Evolutionary conservation across 805 yeast genomes (phyloP).

Genomic region (Wickerhamomyces rabaulensis): DNA sequence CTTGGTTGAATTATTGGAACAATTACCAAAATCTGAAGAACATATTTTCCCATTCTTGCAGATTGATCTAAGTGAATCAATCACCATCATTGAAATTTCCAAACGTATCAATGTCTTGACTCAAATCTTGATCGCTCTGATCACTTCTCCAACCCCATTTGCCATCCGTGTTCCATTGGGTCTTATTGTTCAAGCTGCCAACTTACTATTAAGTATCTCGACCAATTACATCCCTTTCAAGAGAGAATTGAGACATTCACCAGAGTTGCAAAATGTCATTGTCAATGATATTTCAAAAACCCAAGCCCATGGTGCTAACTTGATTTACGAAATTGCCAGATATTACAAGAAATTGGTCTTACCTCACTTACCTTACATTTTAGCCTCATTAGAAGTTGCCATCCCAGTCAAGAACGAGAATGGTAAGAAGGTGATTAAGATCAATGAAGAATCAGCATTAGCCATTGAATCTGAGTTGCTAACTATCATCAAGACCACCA

Average conservation of each 20-base stretch:
- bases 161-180: slow-evolving; percentile 64
- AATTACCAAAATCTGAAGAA: slow-evolving; percentile 31
- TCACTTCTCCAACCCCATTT: slow-evolving; percentile 48
- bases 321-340: slow-evolving; percentile 29
- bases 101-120: slow-evolving; percentile 44
- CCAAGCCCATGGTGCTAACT: slow-evolving; percentile 39
- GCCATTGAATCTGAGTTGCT: slow-evolving; percentile 29
- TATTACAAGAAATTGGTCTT: slow-evolving; percentile 30
- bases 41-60: slow-evolving; percentile 42
- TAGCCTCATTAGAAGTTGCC: slow-evolving; percentile 51
- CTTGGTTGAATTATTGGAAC: slow-evolving; percentile 32
- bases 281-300: slow-evolving; percentile 36
- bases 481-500: slow-evolving; percentile 26
- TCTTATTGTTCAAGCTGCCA: slow-evolving; percentile 42
- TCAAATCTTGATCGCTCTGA: slow-evolving; percentile 39
- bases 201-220: slow-evolving; percentile 51
- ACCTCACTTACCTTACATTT: slow-evolving; percentile 45
- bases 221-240: slow-evolving; percentile 49
- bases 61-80: slow-evolving; percentile 55
- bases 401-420: slow-evolving; percentile 45
- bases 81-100: slow-evolving; percentile 45
- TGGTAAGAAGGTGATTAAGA: slow-evolving; percentile 34
- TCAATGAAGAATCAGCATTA: slow-evolving; percentile 29
- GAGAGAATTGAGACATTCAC: slow-evolving; percentile 52
- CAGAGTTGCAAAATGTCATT: slow-evolving; percentile 39